Evolutionary conservation across 1,139 yeast species (phyloP).

Genomic region (Lodderomyces parapsilosis): DNA sequence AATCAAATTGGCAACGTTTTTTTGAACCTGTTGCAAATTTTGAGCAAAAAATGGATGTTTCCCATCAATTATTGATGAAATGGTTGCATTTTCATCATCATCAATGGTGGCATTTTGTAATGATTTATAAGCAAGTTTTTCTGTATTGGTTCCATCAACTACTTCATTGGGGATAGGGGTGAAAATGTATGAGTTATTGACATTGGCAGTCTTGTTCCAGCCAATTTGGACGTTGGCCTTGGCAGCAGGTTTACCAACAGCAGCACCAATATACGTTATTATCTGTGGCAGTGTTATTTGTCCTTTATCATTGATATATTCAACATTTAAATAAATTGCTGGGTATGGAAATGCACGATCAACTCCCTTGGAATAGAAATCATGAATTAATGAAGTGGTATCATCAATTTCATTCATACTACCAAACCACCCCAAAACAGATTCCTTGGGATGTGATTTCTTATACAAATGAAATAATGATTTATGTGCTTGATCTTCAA

Average conservation of each 20-base stretch:
- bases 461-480: conserved; percentile 71
- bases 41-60: conserved; percentile 45
- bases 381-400: conserved; percentile 81
- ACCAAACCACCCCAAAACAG: conserved; percentile 88
- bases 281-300: conserved; percentile 44
- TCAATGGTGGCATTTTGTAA: conserved; percentile 14
- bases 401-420: conserved; percentile 63
- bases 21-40: conserved; percentile 55
- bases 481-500: conserved; percentile 75
- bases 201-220: conserved; percentile 34
- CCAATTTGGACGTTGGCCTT: conserved; percentile 47
- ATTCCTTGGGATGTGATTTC: conserved; percentile 77
- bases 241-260: conserved; percentile 58
- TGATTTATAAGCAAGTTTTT: conserved; percentile 53
- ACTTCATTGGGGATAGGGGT: conserved; percentile 75
- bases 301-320: conserved; percentile 39
- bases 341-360: conserved; percentile 75
- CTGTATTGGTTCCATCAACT: conserved; percentile 56
- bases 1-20: conserved; percentile 53
- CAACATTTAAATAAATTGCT: conserved; percentile 72
- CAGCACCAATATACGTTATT: conserved; percentile 73
- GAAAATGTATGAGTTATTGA: conserved; percentile 61
- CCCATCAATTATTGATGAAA: conserved; percentile 17
- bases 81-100: not conserved
- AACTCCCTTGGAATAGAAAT: conserved; percentile 69